These are phyloP conservation scores for Cystobasidiaceae sp. DNA, from an alignment of 1,284 basidiomycete species.

Conservation along the genomic window DNA sequence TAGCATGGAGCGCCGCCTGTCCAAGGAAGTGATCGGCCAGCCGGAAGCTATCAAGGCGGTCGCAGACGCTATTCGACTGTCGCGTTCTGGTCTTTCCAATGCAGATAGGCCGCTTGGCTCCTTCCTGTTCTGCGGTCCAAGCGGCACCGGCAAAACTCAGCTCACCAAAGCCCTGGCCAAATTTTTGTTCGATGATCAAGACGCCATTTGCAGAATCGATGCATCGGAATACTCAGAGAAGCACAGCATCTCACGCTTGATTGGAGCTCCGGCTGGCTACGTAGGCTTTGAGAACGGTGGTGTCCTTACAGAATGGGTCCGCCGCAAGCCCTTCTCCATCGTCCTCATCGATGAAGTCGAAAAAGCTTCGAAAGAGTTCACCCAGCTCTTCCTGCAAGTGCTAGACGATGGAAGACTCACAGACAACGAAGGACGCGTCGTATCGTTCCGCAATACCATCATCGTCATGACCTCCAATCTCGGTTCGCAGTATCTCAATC, in stretches of 20 bases:
- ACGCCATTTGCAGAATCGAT: constrained; percentile 57
- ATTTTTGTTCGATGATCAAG: constrained; percentile 55
- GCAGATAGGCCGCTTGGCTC: constrained; percentile 54
- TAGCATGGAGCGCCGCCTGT: constrained; percentile 51
- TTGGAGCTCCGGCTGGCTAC: constrained; percentile 63
- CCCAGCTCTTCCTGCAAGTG: constrained; percentile 56
- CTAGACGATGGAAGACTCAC: constrained; percentile 56
- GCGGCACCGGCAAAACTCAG: constrained; percentile 56
- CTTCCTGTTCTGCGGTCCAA: constrained; percentile 54
- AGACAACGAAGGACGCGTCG: constrained; percentile 35
- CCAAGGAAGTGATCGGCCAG: constrained; percentile 54
- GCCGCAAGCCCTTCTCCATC: constrained; percentile 50
- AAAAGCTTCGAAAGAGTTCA: constrained; percentile 55
- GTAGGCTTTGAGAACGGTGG: constrained; percentile 78
- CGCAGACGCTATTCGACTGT: constrained; percentile 56
- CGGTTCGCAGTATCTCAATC: constrained; percentile 54
- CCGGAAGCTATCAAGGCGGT: constrained; percentile 57
- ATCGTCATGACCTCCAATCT: constrained; percentile 56
- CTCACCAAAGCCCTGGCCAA: constrained; percentile 49
- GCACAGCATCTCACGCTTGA: constrained; percentile 54
- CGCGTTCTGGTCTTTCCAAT: constrained; percentile 55
- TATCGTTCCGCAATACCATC: constrained; percentile 47
- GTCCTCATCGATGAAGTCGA: constrained; percentile 49
- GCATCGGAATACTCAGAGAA: constrained; percentile 54
- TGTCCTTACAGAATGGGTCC: constrained; percentile 43